Base-by-base conservation (phyloP, 306 rosid genomes). In the Arachis stenosperma region DNA sequence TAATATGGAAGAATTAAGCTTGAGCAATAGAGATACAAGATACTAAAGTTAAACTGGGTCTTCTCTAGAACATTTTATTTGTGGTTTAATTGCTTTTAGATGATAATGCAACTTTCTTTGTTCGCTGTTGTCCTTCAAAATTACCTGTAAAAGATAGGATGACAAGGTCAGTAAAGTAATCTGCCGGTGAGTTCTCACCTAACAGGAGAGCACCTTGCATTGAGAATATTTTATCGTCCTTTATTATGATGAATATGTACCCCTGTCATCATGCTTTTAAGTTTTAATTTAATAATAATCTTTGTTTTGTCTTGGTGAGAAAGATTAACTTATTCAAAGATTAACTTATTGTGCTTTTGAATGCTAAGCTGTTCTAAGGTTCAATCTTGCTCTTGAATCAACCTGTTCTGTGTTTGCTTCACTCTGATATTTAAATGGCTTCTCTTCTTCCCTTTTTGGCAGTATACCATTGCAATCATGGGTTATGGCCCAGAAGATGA, bases 401-500 rank as follows among this genome's bases (percentile, higher is more conserved):
- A 33, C 37, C 37, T 33, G 37, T 33, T 13, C 62, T 15, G 3
- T 17, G 15, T 6, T 57, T 61, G 61, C 61, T 52, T 65, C 42
- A 53, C 65, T 58, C 5, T 55, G 44, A 52, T 29, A 12, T 48
- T 73, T 58, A 44, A 13, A 59, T 65, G 42, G 2, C 9, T 57
- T 43, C 43, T 59, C 13, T 67, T 57, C 12, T 48, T 10, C 41
- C 14, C 12, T 44, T 69, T 75, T 75, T 70, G 66, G 67, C 42
- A 94, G 97, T 83, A 82, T 67, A 87, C 96, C 5, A 61, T 88
- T 51, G 98, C 97, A 52, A 79, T 88, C 76, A 56, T 95, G 60
- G 99, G 99, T 67, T 95, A 87, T 74, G 98, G 98, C 51, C 93
- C 97, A 40, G 98, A 95, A 87, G 96, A 91, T 70, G 90, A 88